A percentile compares a stretch with the other conserved stretches of the same genome.
phyloP scores from a whole-genome alignment of 768 basidiomycete species.

The Pilatotrama ljubarskyi region DNA sequence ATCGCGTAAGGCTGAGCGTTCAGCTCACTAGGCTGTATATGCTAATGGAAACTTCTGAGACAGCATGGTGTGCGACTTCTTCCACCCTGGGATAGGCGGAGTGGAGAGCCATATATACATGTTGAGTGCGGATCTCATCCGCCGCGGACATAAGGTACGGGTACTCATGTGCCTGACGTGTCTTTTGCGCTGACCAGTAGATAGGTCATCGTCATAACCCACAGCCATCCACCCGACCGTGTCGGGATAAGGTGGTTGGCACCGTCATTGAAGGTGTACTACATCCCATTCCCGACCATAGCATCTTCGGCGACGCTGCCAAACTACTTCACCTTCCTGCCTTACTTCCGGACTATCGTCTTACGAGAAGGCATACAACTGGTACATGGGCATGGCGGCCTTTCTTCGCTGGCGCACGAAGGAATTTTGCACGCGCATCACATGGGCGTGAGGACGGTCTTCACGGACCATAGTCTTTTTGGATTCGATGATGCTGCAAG shows the following conservation, averaged over 20 bases:
- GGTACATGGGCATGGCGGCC: conserved; percentile 89
- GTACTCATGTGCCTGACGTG: not conserved
- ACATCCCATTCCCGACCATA: conserved; percentile 87
- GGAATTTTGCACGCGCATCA: conserved; percentile 87
- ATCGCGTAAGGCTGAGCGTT: conserved; percentile 12
- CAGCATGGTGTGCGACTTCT: conserved; percentile 97
- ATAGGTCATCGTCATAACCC: conserved; percentile 93
- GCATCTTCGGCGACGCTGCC: conserved; percentile 93
- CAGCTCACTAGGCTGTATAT: not conserved
- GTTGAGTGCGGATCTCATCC: conserved; percentile 80
- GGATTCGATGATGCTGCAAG: conserved; percentile 97
- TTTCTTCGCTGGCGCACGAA: conserved; percentile 91
- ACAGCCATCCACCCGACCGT: conserved; percentile 83
- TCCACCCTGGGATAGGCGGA: conserved; percentile 90
- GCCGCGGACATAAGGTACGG: conserved; percentile 82
- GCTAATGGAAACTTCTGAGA: not conserved
- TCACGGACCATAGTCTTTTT: conserved; percentile 96
- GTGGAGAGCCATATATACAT: conserved; percentile 97
- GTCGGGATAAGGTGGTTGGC: conserved; percentile 89
- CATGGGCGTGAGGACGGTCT: conserved; percentile 86
- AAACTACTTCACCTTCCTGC: conserved; percentile 89
- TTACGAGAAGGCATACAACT: conserved; percentile 83
- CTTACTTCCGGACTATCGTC: conserved; percentile 88
- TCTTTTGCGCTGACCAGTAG: not conserved
- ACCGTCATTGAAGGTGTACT: conserved; percentile 88